Base-by-base conservation (phyloP, 495 filamentous ascomycete species). In the Cladorrhinum samala region DNA sequence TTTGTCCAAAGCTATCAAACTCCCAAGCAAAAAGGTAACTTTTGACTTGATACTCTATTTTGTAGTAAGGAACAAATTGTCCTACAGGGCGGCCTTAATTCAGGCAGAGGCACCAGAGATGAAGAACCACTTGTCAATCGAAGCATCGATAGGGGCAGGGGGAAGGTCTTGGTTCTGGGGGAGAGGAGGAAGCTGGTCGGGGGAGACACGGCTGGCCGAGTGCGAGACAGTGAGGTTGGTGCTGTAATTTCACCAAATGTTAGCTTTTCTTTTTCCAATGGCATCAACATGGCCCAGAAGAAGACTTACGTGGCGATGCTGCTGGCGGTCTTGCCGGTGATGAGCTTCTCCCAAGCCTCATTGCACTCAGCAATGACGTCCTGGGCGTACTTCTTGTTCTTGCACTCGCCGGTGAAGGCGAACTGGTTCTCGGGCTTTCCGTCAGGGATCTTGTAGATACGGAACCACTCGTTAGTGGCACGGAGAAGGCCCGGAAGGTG, bases 351-450 rank as follows among this genome's bases (percentile, higher is more conserved):
- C 93, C 93, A 99, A 46, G 94, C 92, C 70, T 97, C 93, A 59
- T 83, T 81, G 70, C 93, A 97, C 78, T 99, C 94, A 59, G 85
- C 87, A 65, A 99, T 83, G 57, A 99, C 85, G 51, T 97, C 93
- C 69, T 83, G 83, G 61, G 93, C 93, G 71, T 97, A 97, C 88
- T 89, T 89, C 83, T 91, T 94, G 84, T 99, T 99, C 84, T 99
- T 99, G 87, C 94, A 97, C 81, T 99, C 94, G 75, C 94, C 94
- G 49, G 90, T 95, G 83, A 99, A 99, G 62, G 94, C 94, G 66
- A 99, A 97, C 78, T 97, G 93, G 83, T 99, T 99, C 85, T 97
- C 93, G 63, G 91, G 91, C 90, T 97, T 99, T 80, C 94, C 94
- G 68, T 99, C 94, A 65, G 94, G 94, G 76, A 99, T 97, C 82